Evolutionary conservation across 768 basidiomycete genomes (phyloP), one percentile per base, ranked within the genome.

Genomic region (Pisolithus orientalis): DNA sequence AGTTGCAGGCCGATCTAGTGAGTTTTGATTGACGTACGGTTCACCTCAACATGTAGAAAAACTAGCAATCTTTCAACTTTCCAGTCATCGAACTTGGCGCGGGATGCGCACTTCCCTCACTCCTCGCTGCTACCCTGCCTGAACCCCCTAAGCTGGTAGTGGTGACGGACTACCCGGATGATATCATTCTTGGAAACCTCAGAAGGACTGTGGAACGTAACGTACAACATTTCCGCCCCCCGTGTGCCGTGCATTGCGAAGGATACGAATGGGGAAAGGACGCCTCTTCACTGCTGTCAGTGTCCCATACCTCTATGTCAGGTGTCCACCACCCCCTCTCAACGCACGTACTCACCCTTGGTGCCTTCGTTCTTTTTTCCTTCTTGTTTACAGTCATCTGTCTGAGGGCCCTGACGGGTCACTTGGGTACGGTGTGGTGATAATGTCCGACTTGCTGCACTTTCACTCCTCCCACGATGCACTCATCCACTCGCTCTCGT

Each of bases 391-490:
- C 46, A 66, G 67, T 38, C 7, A 21, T 38, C 34, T 61, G 27
- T 45, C 55, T 49, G 49, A 52, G 9, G 25, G 27, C 44, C 32
- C 37, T 55, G 54, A 57, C 28, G 6, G 32, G 49, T 50, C 49
- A 49, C 14, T 40, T 42, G 71, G 71, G 0, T 87, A 75, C 62
- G 84, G 87, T 57, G 58, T 78, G 16, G 70, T 88, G 47, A 76
- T 90, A 52, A 73, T 86, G 44, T 87, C 84, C 3, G 86, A 90
- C 67, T 72, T 90, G 10, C 73, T 90, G 25, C 84, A 87, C 65
- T 87, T 88, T 62, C 72, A 80, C 60, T 58, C 60, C 49, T 84
- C 80, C 40, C 87, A 87, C 62, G 74, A 71, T 51, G 74, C 65
- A 21, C 74, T 87, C 37, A 62, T 88, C 25, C 54, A 64, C 4